phyloP scores from a whole-genome alignment of 805 yeast genomes.

The Torulaspora franciscae region DNA sequence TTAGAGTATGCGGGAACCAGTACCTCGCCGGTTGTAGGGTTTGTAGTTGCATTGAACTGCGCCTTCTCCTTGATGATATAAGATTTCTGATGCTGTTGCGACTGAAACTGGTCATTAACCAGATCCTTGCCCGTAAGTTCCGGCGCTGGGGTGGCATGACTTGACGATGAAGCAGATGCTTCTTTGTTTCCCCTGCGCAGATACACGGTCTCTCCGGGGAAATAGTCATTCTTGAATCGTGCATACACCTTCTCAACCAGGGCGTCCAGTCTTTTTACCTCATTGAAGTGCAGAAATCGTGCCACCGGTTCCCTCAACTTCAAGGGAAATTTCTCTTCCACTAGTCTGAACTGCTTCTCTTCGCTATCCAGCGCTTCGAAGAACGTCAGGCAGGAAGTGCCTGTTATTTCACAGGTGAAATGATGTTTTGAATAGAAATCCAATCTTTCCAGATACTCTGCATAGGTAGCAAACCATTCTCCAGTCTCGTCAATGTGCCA shows the following conservation, averaged over 20 bases:
- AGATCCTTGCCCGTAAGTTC: slow-evolving; percentile 8
- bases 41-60: slow-evolving; percentile 52
- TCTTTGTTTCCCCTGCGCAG: slow-evolving; percentile 39
- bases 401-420: slow-evolving; percentile 94
- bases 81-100: slow-evolving; percentile 27
- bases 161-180: slow-evolving; percentile 15
- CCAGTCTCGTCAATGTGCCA: slow-evolving; percentile 81
- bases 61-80: slow-evolving; percentile 81
- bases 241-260: slow-evolving; percentile 83
- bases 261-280: slow-evolving; percentile 74
- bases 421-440: slow-evolving; percentile 70
- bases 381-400: slow-evolving; percentile 83
- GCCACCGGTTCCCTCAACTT: slow-evolving; percentile 90
- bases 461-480: slow-evolving; percentile 81
- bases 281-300: slow-evolving; percentile 74
- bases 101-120: slow-evolving; percentile 9
- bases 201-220: slow-evolving; percentile 82
- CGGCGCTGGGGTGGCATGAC: slow-evolving; percentile 23
- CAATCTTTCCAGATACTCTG: slow-evolving; percentile 64
- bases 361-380: slow-evolving; percentile 86
- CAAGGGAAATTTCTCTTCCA: slow-evolving; percentile 83
- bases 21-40: slow-evolving; percentile 35
- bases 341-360: slow-evolving; percentile 52
- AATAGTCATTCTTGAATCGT: slow-evolving; percentile 73
- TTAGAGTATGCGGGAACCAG: slow-evolving; percentile 53